Conservation (phyloP, 2,329 filamentous ascomycete species). For the Plectosphaerella sp. region DNA sequence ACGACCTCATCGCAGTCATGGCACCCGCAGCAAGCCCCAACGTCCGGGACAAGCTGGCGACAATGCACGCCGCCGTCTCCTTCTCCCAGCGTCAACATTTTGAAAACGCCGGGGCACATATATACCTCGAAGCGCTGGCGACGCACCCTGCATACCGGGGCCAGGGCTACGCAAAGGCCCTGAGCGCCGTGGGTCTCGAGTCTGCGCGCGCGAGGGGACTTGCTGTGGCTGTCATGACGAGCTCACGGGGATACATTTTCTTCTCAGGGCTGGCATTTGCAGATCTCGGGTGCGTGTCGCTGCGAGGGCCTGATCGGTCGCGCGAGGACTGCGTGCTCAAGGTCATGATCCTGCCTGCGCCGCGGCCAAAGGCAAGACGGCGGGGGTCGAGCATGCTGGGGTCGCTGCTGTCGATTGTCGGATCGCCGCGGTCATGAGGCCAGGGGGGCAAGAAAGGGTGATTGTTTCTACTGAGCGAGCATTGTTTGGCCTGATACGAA, state of each 20-base stretch:
- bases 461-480: background rate
- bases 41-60: background rate
- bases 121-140: background rate
- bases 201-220: background rate
- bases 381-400: background rate
- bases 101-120: background rate
- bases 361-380: background rate
- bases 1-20: background rate
- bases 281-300: background rate
- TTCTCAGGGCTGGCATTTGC: constrained; percentile 1
- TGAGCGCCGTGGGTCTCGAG: background rate
- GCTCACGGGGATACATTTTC: constrained; percentile 1
- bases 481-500: too few relatives aligned
- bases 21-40: background rate
- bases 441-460: background rate
- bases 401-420: background rate
- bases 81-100: background rate
- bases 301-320: background rate
- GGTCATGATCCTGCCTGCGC: background rate
- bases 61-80: background rate
- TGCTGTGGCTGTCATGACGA: background rate
- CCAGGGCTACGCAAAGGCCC: background rate
- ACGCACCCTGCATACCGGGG: background rate
- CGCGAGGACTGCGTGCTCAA: background rate
- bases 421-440: background rate